These are phyloP conservation scores for Dichotomopilus funicola DNA, from an alignment of 2,329 filamentous ascomycete genomes.

Conservation along the genomic window DNA sequence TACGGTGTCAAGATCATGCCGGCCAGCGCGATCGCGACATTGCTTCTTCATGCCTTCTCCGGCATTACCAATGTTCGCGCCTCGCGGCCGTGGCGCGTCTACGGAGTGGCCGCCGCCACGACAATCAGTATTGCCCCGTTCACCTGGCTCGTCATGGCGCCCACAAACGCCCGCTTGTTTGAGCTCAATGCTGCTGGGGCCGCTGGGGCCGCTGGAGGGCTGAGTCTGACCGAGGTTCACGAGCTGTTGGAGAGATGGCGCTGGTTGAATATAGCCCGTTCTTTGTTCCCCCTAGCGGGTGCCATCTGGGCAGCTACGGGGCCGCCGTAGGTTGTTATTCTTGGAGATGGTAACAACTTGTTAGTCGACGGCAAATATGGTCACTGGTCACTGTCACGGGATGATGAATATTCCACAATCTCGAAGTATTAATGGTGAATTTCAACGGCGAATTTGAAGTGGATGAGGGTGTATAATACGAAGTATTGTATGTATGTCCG, in stretches of 20 bases:
- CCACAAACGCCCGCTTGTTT: constrained; percentile 30
- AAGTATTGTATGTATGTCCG: too few relatives aligned
- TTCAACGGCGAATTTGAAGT: too few relatives aligned
- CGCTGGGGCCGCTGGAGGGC: not conserved
- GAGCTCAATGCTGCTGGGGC: constrained; percentile 13
- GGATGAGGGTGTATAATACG: too few relatives aligned
- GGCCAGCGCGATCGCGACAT: too few relatives aligned
- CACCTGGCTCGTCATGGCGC: constrained; percentile 30
- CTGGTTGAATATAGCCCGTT: not conserved
- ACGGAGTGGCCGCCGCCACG: constrained; percentile 21
- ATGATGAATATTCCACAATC: too few relatives aligned
- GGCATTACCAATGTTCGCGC: too few relatives aligned
- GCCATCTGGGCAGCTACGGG: not conserved
- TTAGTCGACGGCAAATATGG: too few relatives aligned
- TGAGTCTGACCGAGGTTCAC: not conserved
- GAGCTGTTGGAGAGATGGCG: not conserved
- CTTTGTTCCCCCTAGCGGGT: not conserved
- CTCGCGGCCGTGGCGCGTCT: not conserved
- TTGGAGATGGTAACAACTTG: too few relatives aligned
- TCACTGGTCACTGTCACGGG: too few relatives aligned
- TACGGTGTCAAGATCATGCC: too few relatives aligned
- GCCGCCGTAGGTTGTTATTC: not conserved
- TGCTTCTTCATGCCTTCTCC: too few relatives aligned
- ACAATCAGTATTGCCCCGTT: constrained; percentile 33
- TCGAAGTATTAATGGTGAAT: too few relatives aligned